Base-by-base conservation (phyloP, 495 filamentous ascomycete species). In the Cercophora newfieldiana region DNA sequence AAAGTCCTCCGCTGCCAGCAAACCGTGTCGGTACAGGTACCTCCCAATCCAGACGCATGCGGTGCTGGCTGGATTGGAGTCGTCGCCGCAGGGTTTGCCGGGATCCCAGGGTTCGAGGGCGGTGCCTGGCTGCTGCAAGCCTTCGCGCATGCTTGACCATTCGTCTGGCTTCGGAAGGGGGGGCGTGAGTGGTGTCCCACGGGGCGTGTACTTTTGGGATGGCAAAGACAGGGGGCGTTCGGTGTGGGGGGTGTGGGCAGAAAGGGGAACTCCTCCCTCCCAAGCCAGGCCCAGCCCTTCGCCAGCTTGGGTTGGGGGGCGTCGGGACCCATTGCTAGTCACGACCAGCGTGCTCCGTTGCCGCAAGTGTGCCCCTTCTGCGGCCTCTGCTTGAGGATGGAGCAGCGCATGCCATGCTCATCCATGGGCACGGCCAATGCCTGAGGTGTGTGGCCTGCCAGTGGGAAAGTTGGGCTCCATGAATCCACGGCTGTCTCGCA, bases 121-220 rank as follows among this genome's bases (percentile, higher is more conserved):
- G 54, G 64, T 66, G 56, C 64, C 64, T 66, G 64, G 44, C 33
- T 48, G 26, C 19, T 57, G 44, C 64, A 53, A 33, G 44, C 57
- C 48, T 56, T 61, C 28, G 30, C 59, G 28, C 26, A 24, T 44
- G 22, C 47, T 60, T 37, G 26, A 28, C 53, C 54, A 21, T 58
- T 29, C 28, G 51, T 55, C 51, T 24, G 22, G 51, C 51, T 22
- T 55, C 22, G 37, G 61, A 28, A 28, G 51, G n/a, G n/a, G n/a
- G n/a, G n/a, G n/a, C n/a, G n/a, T n/a, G n/a, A n/a, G n/a, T 5
- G 37, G 37, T 44, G 37, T 44, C 37, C 37, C 37, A 44, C 37
- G 37, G 37, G 63, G 21, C 30, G 63, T 47, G 55, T 66, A 50
- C 63, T 55, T 57, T 26, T 30, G 50, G 53, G 63, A 28, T 18